Evolutionary conservation across 805 yeast genomes (phyloP).

Genomic region (Kodamaea kaohsiungensis): DNA sequence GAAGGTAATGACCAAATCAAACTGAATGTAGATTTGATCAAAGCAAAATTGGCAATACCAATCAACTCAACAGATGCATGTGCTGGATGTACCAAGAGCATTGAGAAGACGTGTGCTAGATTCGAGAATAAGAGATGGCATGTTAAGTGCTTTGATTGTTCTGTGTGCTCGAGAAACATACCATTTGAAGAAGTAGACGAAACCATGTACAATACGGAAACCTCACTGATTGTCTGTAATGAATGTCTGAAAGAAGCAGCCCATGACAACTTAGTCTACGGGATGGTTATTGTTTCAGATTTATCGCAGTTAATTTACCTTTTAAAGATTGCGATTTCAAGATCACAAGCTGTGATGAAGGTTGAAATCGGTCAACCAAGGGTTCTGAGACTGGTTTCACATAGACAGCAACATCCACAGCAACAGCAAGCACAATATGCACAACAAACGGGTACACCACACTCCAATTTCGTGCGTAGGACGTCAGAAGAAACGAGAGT

Average conservation of each 20-base stretch:
- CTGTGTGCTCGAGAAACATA: conserved; percentile 48
- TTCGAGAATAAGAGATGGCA: conserved; percentile 79
- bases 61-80: conserved; percentile 76
- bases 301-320: conserved; percentile 74
- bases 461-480: conserved; percentile 2
- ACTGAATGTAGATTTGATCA: conserved; percentile 12
- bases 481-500: conserved; percentile 3
- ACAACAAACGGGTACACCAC: background rate
- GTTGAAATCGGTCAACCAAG: conserved; percentile 14
- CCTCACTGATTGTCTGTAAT: conserved; percentile 51
- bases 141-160: conserved; percentile 66
- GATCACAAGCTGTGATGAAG: conserved; percentile 65
- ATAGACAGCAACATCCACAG: conserved; percentile 1
- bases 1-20: conserved; percentile 11
- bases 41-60: conserved; percentile 46
- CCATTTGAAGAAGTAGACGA: conserved; percentile 38
- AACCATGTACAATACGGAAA: conserved; percentile 44
- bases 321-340: conserved; percentile 77
- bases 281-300: conserved; percentile 64
- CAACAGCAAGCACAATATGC: background rate
- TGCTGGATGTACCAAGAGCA: conserved; percentile 65
- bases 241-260: conserved; percentile 50
- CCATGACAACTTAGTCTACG: conserved; percentile 40
- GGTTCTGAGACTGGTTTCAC: background rate
- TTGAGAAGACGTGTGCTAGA: conserved; percentile 79